These are phyloP conservation scores for Mangifera indica DNA, from an alignment of 345 rosid genomes.

Conservation along the genomic window DNA sequence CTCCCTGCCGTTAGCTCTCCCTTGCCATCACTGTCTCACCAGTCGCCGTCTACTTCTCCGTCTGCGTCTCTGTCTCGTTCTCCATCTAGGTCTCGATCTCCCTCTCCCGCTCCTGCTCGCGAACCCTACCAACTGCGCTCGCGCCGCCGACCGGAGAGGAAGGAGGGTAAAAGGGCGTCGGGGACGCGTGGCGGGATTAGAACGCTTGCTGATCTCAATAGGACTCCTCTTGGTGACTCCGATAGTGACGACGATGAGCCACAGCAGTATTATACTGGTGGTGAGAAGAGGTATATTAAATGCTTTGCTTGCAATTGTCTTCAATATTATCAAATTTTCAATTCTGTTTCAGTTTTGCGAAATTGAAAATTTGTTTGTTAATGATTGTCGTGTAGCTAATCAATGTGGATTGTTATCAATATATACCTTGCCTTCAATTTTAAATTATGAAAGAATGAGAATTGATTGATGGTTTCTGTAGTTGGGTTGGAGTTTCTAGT, in stretches of 20 bases:
- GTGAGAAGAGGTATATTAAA: slow-evolving; percentile 60
- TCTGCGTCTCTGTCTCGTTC: slow-evolving; percentile 41
- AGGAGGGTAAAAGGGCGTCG: slow-evolving; percentile 34
- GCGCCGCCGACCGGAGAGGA: slow-evolving; percentile 31
- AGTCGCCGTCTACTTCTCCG: slow-evolving; percentile 69
- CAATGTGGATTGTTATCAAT: neutral
- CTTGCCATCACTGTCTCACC: slow-evolving; percentile 49
- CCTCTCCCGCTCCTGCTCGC: slow-evolving; percentile 54
- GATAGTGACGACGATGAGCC: slow-evolving; percentile 41
- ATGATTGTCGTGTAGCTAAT: neutral
- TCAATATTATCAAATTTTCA: neutral
- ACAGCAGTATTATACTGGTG: slow-evolving; percentile 82
- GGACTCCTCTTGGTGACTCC: slow-evolving; percentile 35
- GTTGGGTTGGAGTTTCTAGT: neutral
- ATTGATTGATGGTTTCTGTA: neutral
- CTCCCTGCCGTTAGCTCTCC: slow-evolving; percentile 57
- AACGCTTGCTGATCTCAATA: slow-evolving; percentile 87
- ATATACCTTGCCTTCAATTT: too few species aligned
- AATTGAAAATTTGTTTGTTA: neutral
- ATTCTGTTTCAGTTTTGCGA: neutral
- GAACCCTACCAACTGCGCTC: slow-evolving; percentile 59
- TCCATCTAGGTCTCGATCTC: slow-evolving; percentile 64
- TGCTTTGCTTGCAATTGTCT: neutral
- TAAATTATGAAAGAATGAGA: too few species aligned
- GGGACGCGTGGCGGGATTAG: slow-evolving; percentile 59